Evolutionary conservation across 495 filamentous ascomycete genomes (phyloP).

Genomic region (Penicillium soppii): DNA sequence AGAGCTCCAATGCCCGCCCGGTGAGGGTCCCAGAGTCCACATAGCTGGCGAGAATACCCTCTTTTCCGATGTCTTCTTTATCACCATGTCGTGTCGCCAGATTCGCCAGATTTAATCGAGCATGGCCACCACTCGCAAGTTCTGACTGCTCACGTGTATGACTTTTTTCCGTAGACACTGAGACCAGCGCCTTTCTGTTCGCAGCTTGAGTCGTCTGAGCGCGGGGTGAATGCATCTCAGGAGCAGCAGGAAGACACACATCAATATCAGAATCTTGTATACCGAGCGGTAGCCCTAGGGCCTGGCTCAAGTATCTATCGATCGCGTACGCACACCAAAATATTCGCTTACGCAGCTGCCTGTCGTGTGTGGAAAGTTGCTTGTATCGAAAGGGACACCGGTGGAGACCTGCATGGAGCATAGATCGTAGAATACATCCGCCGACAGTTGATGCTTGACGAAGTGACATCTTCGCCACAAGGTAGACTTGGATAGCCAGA

Average conservation of each 20-base stretch:
- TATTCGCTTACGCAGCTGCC: slow-evolving; percentile 43
- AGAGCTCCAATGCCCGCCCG: slow-evolving; percentile 39
- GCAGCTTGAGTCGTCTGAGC: neutral
- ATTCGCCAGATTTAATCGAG: neutral
- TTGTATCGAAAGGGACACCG: slow-evolving; percentile 43
- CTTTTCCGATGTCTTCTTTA: slow-evolving; percentile 19
- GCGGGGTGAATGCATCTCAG: slow-evolving; percentile 30
- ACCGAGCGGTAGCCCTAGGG: slow-evolving; percentile 43
- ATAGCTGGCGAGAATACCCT: slow-evolving; percentile 37
- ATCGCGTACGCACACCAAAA: slow-evolving; percentile 54
- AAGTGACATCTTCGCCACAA: slow-evolving; percentile 40
- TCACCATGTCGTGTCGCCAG: neutral
- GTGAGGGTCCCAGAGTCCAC: slow-evolving; percentile 41
- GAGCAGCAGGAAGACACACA: slow-evolving; percentile 34
- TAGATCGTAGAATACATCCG: slow-evolving; percentile 38
- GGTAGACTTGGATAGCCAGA: slow-evolving; percentile 36
- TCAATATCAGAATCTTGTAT: slow-evolving; percentile 46
- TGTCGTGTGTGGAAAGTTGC: slow-evolving; percentile 41
- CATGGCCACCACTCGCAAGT: neutral
- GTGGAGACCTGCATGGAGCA: slow-evolving; percentile 43
- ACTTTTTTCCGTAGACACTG: neutral
- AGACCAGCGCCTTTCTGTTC: neutral
- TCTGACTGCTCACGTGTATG: too few relatives aligned
- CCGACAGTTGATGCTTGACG: slow-evolving; percentile 39
- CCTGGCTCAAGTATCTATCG: slow-evolving; percentile 49